Evolutionary conservation across 768 basidiomycete species (phyloP), one percentile per base, ranked within the genome.

Genomic region (Termitomyces sp.): DNA sequence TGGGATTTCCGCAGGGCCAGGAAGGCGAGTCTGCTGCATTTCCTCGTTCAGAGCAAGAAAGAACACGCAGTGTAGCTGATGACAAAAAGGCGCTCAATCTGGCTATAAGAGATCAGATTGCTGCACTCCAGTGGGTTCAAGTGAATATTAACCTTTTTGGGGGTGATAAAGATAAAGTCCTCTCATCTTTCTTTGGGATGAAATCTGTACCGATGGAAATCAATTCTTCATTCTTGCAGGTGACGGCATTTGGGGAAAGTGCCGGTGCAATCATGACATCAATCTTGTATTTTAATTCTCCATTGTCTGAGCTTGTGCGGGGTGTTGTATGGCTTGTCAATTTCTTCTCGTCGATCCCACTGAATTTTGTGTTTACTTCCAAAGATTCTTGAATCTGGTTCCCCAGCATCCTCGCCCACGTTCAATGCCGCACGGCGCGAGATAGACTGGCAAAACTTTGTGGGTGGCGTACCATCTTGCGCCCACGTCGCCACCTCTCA

Each of bases 131-230:
- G 48, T 80, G 78, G 84, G 76, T 86, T 0, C 79, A 84, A 54
- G 60, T 71, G 40, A 78, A 86, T 59, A 83, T 86, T 50, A 70
- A 63, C 37, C 63, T 12, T 33, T 86, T 86, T 60, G 84, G 85
- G 1, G 85, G 85, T 14, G 81, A 78, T 61, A 71, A 70, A n/a
- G 62, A n/a, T 11, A 74, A 77, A 68, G 77, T 76, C 7, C 12
- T 5, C n/a, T n/a, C 10, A n/a, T 5, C 11, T 15, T 5, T 28
- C 17, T 15, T 17, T 38, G 11, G 1, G 8, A 2, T 10, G 35
- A 14, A 50, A 21, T 2, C 8, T 11, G 26, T 9, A 26, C 10
- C 19, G 30, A 15, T 14, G 1, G 3, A 12, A 45, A 26, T 1
- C 15, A 14, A 19, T 4, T 35, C 4, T 35, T 43, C 3, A 23